Percentiles rank a stretch among this genome's conserved stretches.
Evolutionary conservation across 108 stramenopile species (phyloP).

Genomic region (Craspedostauros australis): DNA sequence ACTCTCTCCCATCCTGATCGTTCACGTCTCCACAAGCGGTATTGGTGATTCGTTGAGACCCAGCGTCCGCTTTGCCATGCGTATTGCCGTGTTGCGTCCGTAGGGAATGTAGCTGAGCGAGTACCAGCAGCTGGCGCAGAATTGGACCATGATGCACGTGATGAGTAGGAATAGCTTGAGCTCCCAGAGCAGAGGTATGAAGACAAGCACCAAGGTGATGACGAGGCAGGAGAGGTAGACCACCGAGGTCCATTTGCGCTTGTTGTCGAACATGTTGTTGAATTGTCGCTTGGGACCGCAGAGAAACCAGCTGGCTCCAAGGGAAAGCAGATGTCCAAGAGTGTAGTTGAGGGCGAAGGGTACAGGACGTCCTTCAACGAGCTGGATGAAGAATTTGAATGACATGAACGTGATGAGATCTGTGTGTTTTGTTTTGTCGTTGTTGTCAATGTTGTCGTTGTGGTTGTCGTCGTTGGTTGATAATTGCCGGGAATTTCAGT

Average conservation of each 20-base stretch:
- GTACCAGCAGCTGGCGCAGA: conserved; percentile 72
- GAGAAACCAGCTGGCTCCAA: conserved; percentile 37
- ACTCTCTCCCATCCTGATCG: no score
- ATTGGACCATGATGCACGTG: conserved; percentile 52
- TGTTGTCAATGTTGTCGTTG: not conserved
- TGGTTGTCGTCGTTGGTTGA: no score
- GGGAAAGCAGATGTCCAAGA: conserved; percentile 38
- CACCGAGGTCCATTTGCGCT: conserved; percentile 43
- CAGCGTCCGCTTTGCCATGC: conserved; percentile 19
- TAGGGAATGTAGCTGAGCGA: conserved; percentile 77
- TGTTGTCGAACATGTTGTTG: conserved; percentile 77
- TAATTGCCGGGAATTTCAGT: no score
- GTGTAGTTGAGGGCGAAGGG: conserved; percentile 80
- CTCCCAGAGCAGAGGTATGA: conserved; percentile 50
- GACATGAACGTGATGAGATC: conserved; percentile 78
- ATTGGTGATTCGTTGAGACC: conserved; percentile 25
- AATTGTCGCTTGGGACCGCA: conserved; percentile 65
- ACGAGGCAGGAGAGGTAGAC: conserved; percentile 60
- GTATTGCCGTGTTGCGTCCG: conserved; percentile 48
- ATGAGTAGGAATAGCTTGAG: conserved; percentile 52
- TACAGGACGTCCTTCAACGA: conserved; percentile 72
- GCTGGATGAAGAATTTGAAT: conserved; percentile 68
- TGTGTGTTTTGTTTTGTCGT: conserved; percentile 1
- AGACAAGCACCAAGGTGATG: conserved; percentile 55
- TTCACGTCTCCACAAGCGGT: no score